A percentile compares a stretch with the other conserved stretches of the same genome.
phyloP scores from a whole-genome alignment of 768 basidiomycete species.

The Hericium coralloides region DNA sequence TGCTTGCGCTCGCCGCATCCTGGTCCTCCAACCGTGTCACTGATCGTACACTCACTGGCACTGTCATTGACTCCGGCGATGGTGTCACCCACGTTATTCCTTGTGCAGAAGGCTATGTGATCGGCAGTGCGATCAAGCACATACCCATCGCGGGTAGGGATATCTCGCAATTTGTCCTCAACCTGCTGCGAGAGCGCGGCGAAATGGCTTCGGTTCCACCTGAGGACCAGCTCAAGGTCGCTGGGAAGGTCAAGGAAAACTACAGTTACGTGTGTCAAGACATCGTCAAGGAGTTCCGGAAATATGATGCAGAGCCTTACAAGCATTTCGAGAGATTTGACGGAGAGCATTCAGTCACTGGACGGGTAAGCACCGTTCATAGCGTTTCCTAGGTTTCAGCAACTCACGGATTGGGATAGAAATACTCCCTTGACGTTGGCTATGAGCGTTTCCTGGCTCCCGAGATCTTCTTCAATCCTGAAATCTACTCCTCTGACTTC shows the following conservation, averaged over 20 bases:
- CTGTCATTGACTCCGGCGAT: conserved; percentile 98
- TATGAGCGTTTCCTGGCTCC: conserved; percentile 99
- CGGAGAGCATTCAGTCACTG: conserved; percentile 88
- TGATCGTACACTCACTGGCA: conserved; percentile 90
- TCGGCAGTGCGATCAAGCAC: conserved; percentile 97
- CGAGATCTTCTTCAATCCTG: conserved; percentile 99
- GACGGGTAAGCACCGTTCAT: conserved; percentile 49
- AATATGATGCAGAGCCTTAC: conserved; percentile 93
- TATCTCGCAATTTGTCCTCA: conserved; percentile 93
- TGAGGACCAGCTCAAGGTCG: conserved; percentile 88
- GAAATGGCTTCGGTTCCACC: conserved; percentile 87
- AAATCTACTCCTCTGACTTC: conserved; percentile 97
- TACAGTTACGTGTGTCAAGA: conserved; percentile 99
- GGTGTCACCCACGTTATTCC: conserved; percentile 99
- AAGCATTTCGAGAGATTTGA: conserved; percentile 93
- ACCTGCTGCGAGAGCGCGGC: conserved; percentile 90
- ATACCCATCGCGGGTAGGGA: conserved; percentile 98
- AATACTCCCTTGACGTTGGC: conserved; percentile 91
- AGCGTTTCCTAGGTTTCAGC: neutral
- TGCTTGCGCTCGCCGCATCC: conserved; percentile 93
- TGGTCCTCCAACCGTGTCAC: conserved; percentile 89
- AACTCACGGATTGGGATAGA: conserved; percentile 37
- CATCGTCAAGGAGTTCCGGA: conserved; percentile 97
- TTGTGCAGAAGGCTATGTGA: conserved; percentile 95
- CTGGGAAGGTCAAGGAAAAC: conserved; percentile 93